These are phyloP conservation scores for Lentinula detonsa DNA, from an alignment of 768 basidiomycete species.

Conservation along the genomic window DNA sequence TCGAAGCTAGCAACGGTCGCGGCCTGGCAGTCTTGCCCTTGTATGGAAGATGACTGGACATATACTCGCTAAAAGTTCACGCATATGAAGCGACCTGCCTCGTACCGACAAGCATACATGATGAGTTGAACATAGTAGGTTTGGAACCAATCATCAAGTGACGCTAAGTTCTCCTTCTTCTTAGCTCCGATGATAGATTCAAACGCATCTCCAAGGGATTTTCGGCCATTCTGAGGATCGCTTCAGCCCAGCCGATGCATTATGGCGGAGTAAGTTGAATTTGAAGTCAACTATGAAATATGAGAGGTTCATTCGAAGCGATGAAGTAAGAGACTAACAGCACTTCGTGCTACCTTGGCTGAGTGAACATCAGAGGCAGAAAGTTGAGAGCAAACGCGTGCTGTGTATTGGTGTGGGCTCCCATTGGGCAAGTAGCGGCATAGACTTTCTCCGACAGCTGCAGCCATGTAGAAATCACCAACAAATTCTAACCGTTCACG, in stretches of 20 bases:
- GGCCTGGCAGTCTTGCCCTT: neutral
- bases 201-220: constrained; percentile 28
- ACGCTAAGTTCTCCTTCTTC: constrained; percentile 32
- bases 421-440: constrained; percentile 25
- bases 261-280: constrained; percentile 30
- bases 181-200: constrained; percentile 41
- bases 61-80: neutral
- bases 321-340: neutral
- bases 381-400: constrained; percentile 12
- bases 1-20: neutral
- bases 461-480: constrained; percentile 41
- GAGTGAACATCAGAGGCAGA: neutral
- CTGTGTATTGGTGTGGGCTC: constrained; percentile 28
- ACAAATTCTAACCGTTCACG: constrained; percentile 38
- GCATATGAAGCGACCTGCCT: neutral
- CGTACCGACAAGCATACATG: constrained; percentile 18
- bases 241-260: constrained; percentile 28
- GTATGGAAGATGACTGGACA: neutral
- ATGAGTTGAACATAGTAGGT: constrained; percentile 33
- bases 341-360: neutral
- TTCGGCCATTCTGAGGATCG: constrained; percentile 6
- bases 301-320: neutral
- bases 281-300: constrained; percentile 17
- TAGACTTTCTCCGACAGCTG: constrained; percentile 32
- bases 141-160: constrained; percentile 30